Evolutionary conservation across 1,284 basidiomycete species (phyloP).

Genomic region (Afroboletus lepidellus): DNA sequence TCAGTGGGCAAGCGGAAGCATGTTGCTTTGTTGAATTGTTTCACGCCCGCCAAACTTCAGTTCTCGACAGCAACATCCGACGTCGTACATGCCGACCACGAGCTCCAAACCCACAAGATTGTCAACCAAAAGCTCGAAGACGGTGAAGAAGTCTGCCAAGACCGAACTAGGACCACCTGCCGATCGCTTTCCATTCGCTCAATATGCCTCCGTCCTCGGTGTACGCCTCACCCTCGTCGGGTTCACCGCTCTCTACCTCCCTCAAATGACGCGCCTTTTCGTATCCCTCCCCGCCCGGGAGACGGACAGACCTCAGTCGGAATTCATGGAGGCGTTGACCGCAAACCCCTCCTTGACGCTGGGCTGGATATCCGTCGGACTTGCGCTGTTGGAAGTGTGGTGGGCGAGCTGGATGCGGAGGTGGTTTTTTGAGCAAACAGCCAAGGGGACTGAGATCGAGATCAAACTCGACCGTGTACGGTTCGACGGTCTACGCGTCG

Average conservation of each 20-base stretch:
- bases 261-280: constrained; percentile 54
- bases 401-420: constrained; percentile 67
- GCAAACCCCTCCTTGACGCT: constrained; percentile 60
- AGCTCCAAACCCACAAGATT: constrained; percentile 4
- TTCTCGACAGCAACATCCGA: no score
- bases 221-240: constrained; percentile 67
- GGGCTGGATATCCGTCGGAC: constrained; percentile 59
- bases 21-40: no score
- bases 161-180: neutral
- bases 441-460: constrained; percentile 35
- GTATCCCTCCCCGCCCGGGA: constrained; percentile 30
- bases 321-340: constrained; percentile 67
- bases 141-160: neutral
- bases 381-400: constrained; percentile 62
- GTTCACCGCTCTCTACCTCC: constrained; percentile 66
- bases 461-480: constrained; percentile 41
- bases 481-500: constrained; percentile 25
- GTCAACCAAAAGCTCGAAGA: neutral
- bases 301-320: constrained; percentile 62
- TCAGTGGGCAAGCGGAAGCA: no score
- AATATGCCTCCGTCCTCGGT: constrained; percentile 72
- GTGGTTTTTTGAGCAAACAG: constrained; percentile 46
- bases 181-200: constrained; percentile 42
- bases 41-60: no score
- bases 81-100: constrained; percentile 9